phyloP scores from a whole-genome alignment of 495 filamentous ascomycete species.

The Xylaria scruposa region DNA sequence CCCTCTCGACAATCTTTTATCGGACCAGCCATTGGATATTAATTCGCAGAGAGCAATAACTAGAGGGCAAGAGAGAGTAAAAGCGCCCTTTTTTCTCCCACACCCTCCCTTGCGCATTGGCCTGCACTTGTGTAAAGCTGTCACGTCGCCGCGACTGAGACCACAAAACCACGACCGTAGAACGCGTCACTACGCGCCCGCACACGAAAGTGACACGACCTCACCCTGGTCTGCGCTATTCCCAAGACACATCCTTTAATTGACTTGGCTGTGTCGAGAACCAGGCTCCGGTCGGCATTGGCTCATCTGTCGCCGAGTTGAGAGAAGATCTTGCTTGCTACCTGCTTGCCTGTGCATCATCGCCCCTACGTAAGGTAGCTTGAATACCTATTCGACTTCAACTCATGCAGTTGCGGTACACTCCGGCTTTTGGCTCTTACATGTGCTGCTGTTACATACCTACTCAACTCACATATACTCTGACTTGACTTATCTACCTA shows the following conservation, averaged over 20 bases:
- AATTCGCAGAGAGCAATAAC: neutral
- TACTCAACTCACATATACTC: neutral
- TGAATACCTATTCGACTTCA: neutral
- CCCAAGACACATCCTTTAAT: conserved; percentile 48
- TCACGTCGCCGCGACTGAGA: neutral
- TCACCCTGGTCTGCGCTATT: conserved; percentile 41
- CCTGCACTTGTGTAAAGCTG: neutral
- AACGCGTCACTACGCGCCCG: conserved; percentile 28
- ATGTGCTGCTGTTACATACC: neutral
- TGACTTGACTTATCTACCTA: neutral
- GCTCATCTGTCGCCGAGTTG: neutral
- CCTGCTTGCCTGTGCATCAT: neutral
- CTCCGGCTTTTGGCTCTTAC: conserved; percentile 1
- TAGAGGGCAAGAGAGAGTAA: neutral
- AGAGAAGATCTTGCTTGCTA: neutral
- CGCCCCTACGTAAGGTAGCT: neutral
- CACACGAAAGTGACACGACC: conserved; percentile 48
- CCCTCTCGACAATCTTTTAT: neutral
- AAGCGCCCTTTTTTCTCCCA: conserved; percentile 3
- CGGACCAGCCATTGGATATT: neutral
- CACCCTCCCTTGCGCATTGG: neutral
- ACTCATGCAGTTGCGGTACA: neutral
- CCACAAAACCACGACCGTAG: neutral
- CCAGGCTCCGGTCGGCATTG: neutral
- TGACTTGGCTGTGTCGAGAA: conserved; percentile 31